Base-by-base conservation (phyloP, 352 stramenopile species). In the Pythium brassicae region DNA sequence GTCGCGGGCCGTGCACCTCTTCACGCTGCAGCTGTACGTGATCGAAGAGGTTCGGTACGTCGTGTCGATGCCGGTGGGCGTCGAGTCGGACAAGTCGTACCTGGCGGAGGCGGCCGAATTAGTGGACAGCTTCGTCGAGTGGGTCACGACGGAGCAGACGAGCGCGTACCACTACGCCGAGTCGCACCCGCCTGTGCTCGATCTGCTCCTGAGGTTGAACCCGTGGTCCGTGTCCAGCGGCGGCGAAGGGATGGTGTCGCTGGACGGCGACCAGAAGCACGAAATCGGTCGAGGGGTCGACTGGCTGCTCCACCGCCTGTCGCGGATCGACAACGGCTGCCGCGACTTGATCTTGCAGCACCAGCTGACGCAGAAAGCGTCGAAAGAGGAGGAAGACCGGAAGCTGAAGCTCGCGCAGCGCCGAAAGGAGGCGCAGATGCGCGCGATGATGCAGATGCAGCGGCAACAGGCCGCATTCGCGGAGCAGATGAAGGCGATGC, bases 241-340 rank as follows among this genome's bases (percentile, higher is more conserved):
- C 29, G 78, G 71, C 49, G 70, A 67, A 34, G 79, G 72, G 20
- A 80, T 76, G 66, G 76, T 79, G 17, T 79, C 78, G 34, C 52
- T 92, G 25, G 83, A 92, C 44, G 83, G 83, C 12, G 83, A 92
- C 57, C 83, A 90, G 50, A 92, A 92, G 55, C 83, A 92, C 56
- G 83, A 92, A 62, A 85, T 90, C 49, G 83, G 83, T 19, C 79
- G 83, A 43, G 83, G 77, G 0, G 72, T 92, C 29, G 83, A 92
- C 57, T 92, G 83, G 83, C 53, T 92, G 15, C 54, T 90, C n/a
- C 83, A 88, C 57, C 69, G 83, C 0, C 50, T 90, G 7, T 76
- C 76, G 15, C 75, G 78, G 22, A 65, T 86, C 27, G 73, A 76
- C 54, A 59, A 51, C 14, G 52, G 61, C 15, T 92, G 78, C 32